These are phyloP conservation scores for Fraxinus platypoda DNA, from an alignment of 305 asterid species.

Conservation along the genomic window DNA sequence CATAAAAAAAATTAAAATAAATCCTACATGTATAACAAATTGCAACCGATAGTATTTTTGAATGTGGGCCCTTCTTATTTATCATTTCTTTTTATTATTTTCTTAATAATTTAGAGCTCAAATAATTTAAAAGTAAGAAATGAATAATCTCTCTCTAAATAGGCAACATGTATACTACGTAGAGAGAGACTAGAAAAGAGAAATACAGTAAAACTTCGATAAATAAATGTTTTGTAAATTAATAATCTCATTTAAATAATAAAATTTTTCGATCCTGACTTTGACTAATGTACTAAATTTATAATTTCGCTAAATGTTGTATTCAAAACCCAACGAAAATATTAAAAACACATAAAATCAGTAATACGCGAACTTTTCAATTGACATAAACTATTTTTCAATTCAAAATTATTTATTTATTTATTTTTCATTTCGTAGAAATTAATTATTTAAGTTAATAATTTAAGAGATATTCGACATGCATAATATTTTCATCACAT, in stretches of 20 bases:
- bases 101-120: not conserved
- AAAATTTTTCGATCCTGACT: no score
- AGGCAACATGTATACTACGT: conserved; percentile 33
- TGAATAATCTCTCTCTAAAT: not conserved
- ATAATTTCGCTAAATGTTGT: no score
- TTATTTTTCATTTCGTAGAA: not conserved
- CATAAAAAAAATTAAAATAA: no score
- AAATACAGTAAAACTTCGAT: not conserved
- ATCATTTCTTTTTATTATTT: not conserved
- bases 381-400: not conserved
- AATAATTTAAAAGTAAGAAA: not conserved
- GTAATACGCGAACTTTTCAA: not conserved
- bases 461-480: not conserved
- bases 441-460: not conserved
- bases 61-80: not conserved
- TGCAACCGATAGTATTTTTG: no score
- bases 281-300: no score
- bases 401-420: no score
- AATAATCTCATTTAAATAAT: no score
- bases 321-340: no score
- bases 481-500: not conserved
- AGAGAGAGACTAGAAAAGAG: conserved; percentile 10
- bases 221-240: no score
- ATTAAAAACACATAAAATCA: not conserved
- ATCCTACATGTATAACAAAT: no score